A percentile compares a stretch with the other conserved stretches of the same genome.
These are phyloP conservation scores for Elongisporangium undulatum DNA, from an alignment of 352 stramenopile species.

Conservation along the genomic window DNA sequence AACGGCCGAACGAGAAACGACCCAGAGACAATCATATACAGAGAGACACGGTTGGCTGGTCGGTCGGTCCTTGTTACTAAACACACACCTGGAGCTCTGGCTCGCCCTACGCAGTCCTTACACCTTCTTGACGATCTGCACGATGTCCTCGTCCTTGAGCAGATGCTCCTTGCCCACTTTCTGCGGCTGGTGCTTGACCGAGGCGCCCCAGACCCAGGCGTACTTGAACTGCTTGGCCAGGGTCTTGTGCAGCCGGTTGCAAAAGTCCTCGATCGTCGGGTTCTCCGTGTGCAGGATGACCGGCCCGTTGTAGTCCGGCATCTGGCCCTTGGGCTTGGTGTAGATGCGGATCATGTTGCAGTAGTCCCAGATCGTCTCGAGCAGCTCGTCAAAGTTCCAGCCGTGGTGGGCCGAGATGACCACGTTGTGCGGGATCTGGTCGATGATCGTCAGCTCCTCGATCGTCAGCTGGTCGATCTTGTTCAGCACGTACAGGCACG, in stretches of 20 bases:
- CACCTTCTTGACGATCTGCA: constrained; percentile 98
- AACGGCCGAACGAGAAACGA: background rate
- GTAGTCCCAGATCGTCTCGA: constrained; percentile 98
- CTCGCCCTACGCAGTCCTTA: constrained; percentile 24
- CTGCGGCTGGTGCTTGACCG: constrained; percentile 98
- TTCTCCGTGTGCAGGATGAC: constrained; percentile 96
- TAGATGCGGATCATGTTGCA: constrained; percentile 98
- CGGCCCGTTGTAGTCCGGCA: constrained; percentile 96
- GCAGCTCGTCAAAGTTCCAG: constrained; percentile 98
- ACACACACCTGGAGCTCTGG: background rate
- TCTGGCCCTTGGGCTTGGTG: constrained; percentile 95
- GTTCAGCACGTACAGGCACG: constrained; percentile 98
- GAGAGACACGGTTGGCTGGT: background rate
- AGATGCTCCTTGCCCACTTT: constrained; percentile 98
- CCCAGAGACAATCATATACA: background rate
- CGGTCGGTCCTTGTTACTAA: background rate
- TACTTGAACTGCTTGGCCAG: constrained; percentile 91
- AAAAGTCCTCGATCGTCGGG: constrained; percentile 96
- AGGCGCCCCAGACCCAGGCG: constrained; percentile 97
- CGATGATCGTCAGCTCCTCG: constrained; percentile 98
- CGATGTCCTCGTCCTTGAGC: constrained; percentile 98
- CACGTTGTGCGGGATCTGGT: constrained; percentile 98
- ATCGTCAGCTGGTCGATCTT: constrained; percentile 99
- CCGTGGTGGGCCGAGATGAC: constrained; percentile 95
- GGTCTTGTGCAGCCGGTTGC: constrained; percentile 91